phyloP scores from a whole-genome alignment of 2,329 filamentous ascomycete genomes.

The Coniochaeta ligniaria region DNA sequence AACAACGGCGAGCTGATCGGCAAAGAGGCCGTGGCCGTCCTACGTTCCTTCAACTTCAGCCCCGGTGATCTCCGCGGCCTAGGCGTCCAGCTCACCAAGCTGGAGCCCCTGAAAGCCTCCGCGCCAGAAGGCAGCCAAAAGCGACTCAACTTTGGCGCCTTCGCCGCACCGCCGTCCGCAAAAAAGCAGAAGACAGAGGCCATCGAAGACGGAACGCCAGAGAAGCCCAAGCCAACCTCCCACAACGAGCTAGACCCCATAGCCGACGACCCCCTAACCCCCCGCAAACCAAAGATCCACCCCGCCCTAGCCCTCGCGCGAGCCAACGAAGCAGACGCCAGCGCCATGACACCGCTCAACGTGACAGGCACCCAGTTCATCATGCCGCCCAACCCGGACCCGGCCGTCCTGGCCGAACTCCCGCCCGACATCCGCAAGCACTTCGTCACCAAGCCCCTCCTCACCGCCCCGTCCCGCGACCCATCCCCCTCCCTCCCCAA shows the following conservation, averaged over 20 bases:
- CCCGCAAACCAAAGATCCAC: slow-evolving; percentile 44
- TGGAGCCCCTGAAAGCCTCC: slow-evolving; percentile 67
- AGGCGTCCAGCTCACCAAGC: slow-evolving; percentile 87
- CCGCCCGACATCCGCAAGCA: slow-evolving; percentile 75
- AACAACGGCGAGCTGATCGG: slow-evolving; percentile 64
- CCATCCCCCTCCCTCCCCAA: slow-evolving; percentile 22
- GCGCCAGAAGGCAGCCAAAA: slow-evolving; percentile 69
- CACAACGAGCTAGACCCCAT: slow-evolving; percentile 40
- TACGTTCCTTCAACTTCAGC: slow-evolving; percentile 75
- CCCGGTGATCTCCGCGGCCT: slow-evolving; percentile 90
- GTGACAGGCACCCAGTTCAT: slow-evolving; percentile 86
- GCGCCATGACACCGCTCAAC: slow-evolving; percentile 65
- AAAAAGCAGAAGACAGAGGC: slow-evolving; percentile 28
- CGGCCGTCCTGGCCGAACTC: slow-evolving; percentile 73
- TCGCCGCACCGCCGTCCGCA: slow-evolving; percentile 27
- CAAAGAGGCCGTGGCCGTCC: slow-evolving; percentile 77
- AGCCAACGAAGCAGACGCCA: slow-evolving; percentile 40
- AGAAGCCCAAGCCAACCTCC: slow-evolving; percentile 21
- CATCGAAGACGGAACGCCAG: slow-evolving; percentile 42
- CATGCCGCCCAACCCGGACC: slow-evolving; percentile 76
- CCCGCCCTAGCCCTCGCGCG: slow-evolving; percentile 45
- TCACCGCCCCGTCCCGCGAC: slow-evolving; percentile 14
- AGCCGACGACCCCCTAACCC: slow-evolving; percentile 45
- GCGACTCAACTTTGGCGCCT: slow-evolving; percentile 63
- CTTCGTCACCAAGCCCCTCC: slow-evolving; percentile 42